Evolutionary conservation across 2,329 filamentous ascomycete genomes (phyloP).

Genomic region (Pseudogymnoascus sp.): DNA sequence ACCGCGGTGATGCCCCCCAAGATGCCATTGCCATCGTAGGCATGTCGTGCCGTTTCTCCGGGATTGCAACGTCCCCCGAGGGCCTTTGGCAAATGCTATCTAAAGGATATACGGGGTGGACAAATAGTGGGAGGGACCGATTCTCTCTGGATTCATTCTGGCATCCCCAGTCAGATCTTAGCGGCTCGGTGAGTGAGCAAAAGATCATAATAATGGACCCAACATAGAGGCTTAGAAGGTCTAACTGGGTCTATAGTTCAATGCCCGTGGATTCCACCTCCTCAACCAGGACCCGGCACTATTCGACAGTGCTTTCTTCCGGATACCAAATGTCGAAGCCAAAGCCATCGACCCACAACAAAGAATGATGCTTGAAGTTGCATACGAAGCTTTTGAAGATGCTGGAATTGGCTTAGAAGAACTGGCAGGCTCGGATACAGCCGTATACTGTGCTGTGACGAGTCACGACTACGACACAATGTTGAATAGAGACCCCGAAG

Average conservation of each 20-base stretch:
- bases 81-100: slow-evolving; percentile 27
- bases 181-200: background rate
- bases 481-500: slow-evolving; percentile 17
- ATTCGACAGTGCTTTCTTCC: slow-evolving; percentile 20
- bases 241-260: background rate
- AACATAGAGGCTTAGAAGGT: background rate
- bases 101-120: background rate
- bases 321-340: slow-evolving; percentile 11
- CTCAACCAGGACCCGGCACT: slow-evolving; percentile 12
- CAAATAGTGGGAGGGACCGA: background rate
- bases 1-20: background rate
- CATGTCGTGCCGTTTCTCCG: slow-evolving; percentile 28
- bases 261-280: slow-evolving; percentile 9
- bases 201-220: background rate
- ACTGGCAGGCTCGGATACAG: slow-evolving; percentile 4
- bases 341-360: slow-evolving; percentile 27
- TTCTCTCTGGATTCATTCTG: background rate
- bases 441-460: background rate
- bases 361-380: slow-evolving; percentile 21
- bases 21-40: slow-evolving; percentile 22
- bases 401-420: slow-evolving; percentile 13
- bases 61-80: slow-evolving; percentile 25
- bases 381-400: slow-evolving; percentile 23
- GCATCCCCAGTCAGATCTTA: background rate
- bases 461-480: background rate